Conservation (phyloP, 495 filamentous ascomycete genomes). For the Penicillium malachiteum region DNA sequence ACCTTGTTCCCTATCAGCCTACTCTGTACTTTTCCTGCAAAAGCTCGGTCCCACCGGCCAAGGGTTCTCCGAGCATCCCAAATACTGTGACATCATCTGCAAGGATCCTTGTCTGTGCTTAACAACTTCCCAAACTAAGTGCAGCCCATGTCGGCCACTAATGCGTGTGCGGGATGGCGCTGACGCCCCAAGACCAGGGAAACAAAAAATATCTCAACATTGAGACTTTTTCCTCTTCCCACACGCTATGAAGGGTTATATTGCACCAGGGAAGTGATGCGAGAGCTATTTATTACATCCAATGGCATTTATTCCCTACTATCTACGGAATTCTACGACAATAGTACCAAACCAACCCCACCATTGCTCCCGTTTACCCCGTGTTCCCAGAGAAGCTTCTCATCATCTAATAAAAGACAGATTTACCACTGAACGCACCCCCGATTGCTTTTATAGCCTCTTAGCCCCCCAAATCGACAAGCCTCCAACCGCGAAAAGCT, state of each 20-base stretch:
- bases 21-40: no score
- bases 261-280: neutral
- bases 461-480: conserved; percentile 46
- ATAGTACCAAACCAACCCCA: neutral
- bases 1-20: neutral
- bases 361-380: conserved; percentile 37
- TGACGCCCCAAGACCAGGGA: conserved; percentile 1
- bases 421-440: conserved; percentile 68
- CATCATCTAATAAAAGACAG: conserved; percentile 81
- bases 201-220: conserved; percentile 7
- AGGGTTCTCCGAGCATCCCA: neutral
- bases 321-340: neutral
- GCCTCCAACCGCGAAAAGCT: conserved; percentile 64
- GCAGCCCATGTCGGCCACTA: conserved; percentile 14
- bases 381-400: conserved; percentile 63
- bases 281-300: neutral
- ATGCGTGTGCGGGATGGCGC: conserved; percentile 19
- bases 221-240: neutral
- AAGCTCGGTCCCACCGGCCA: neutral
- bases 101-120: conserved; percentile 1
- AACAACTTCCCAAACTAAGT: conserved; percentile 5
- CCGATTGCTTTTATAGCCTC: conserved; percentile 58
- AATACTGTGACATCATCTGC: conserved; percentile 16
- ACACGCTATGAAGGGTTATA: neutral
- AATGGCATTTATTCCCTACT: neutral